Evolutionary conservation across 768 basidiomycete species (phyloP), one percentile per base, ranked within the genome.

Genomic region (Russula compacta): DNA sequence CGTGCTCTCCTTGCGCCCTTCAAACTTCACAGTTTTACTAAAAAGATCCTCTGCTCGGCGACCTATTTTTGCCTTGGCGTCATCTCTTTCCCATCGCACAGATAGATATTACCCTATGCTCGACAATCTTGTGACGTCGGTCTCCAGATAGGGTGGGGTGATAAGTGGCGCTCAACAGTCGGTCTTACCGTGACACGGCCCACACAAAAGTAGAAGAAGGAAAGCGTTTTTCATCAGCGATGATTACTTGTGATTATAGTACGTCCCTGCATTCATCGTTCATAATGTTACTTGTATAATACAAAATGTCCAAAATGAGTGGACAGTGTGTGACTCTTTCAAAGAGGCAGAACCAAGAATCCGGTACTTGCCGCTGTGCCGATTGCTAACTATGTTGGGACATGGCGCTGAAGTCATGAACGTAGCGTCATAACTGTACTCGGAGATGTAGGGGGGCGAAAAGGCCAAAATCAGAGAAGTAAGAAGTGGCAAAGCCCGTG

Each of bases 331-430:
- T 47, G 38, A 44, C 50, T n/a, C 60, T 57, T 56, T 33, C 56
- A 35, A 47, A 53, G 49, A 48, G 36, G 32, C 39, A 29, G 32
- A 35, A 61, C 56, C 38, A 61, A 52, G 50, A 61, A 51, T 38
- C 46, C 42, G 10, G 51, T 44, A 48, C 57, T 19, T 60, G 19
- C 53, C 50, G 50, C 50, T 44, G 24, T 29, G 32, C 52, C 29
- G 35, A 42, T 21, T 35, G 35, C 39, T 33, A 14, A 44, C 15
- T 42, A 39, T 49, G 48, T 32, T 3, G 24, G 24, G 21, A 38
- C 7, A 38, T 48, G 32, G 38, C 35, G 44, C 56, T 49, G 47
- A 17, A 17, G 8, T 44, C 50, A 43, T n/a, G 17, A 11, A 33
- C 29, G 40, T 33, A 17, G 14, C 42, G 42, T 43, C 49, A 42